Percentiles rank a stretch among this genome's conserved stretches.
These are phyloP conservation scores for Mycosphaerella sp. DNA, from an alignment of 2,329 filamentous ascomycete genomes.

Conservation along the genomic window DNA sequence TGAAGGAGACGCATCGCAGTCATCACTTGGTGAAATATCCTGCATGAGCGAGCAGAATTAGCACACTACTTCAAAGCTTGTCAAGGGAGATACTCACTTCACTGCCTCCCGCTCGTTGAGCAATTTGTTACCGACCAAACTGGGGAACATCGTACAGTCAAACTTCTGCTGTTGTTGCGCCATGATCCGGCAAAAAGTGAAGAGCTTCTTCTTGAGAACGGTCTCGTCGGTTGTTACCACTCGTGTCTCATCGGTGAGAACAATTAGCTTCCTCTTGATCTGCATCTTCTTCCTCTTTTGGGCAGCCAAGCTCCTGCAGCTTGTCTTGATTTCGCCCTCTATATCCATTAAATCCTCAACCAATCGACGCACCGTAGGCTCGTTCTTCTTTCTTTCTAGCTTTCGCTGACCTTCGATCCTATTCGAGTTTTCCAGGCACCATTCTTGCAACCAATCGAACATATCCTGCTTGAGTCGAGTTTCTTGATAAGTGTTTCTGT, in stretches of 20 bases:
- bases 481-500: background rate
- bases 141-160: background rate
- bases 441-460: conserved; percentile 3
- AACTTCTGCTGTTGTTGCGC: background rate
- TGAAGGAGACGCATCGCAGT: conserved; percentile 1
- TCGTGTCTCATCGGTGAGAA: background rate
- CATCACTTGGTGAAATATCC: conserved; percentile 1
- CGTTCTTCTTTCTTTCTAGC: background rate
- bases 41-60: background rate
- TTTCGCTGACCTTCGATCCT: conserved; percentile 1
- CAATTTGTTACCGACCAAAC: background rate
- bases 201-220: no score
- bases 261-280: background rate
- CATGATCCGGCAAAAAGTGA: no score
- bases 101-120: background rate
- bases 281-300: conserved; percentile 1
- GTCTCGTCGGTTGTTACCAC: no score
- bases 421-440: background rate
- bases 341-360: background rate
- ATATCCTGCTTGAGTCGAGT: background rate
- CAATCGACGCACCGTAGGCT: background rate
- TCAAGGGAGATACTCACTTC: background rate
- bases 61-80: background rate
- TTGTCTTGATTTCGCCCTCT: background rate
- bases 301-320: background rate